Evolutionary conservation across 176 grass and related monocot genomes (phyloP).

Genomic region (Themeda triandra): DNA sequence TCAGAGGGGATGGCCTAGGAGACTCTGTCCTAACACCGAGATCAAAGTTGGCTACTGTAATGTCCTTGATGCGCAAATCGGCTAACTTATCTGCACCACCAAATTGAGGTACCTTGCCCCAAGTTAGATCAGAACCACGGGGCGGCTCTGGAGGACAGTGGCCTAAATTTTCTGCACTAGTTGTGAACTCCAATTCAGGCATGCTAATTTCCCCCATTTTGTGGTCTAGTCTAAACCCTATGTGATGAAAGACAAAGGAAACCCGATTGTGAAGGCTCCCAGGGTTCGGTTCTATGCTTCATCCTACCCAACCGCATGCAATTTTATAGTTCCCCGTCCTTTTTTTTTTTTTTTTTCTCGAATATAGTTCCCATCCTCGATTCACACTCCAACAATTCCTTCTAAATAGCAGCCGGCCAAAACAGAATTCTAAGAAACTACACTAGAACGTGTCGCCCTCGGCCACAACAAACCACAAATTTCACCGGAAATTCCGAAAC

Average conservation of each 20-base stretch:
- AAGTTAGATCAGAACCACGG: neutral
- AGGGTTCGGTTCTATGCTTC: neutral
- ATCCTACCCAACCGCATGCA: neutral
- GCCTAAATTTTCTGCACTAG: neutral
- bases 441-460: neutral
- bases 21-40: neutral
- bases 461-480: neutral
- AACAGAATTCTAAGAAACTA: slow-evolving; percentile 26
- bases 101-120: neutral
- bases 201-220: neutral
- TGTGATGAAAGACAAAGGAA: neutral
- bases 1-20: neutral
- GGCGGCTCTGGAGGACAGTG: neutral
- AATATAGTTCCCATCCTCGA: too few relatives aligned
- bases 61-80: neutral
- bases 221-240: slow-evolving; percentile 7
- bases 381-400: neutral
- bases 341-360: too few relatives aligned
- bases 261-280: neutral
- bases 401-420: neutral
- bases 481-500: neutral
- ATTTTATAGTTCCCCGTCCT: slow-evolving; percentile 31
- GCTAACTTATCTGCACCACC: neutral
- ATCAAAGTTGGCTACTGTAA: neutral
- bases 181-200: neutral